phyloP scores from a whole-genome alignment of 345 rosid genomes.

The Passiflora organensis region DNA sequence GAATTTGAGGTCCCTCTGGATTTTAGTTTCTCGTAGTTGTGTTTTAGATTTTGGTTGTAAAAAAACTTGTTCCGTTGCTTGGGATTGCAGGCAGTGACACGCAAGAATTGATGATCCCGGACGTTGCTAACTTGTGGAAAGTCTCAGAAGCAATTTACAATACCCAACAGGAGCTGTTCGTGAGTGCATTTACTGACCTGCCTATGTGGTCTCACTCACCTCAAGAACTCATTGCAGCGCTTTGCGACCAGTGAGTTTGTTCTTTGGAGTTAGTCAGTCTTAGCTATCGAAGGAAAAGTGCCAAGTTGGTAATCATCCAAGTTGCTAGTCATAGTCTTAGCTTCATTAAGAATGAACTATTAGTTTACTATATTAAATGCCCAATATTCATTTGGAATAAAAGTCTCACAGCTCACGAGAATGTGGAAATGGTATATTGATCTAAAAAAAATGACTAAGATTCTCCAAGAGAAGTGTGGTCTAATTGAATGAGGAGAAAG shows the following conservation, averaged over 20 bases:
- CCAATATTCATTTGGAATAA: not conserved
- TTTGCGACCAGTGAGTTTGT: slow-evolving; percentile 27
- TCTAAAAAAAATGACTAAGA: too few relatives aligned
- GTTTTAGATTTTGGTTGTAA: not conserved
- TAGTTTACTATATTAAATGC: too few relatives aligned
- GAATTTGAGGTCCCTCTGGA: slow-evolving; percentile 24
- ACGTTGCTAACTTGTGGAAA: slow-evolving; percentile 56
- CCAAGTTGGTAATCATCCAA: too few relatives aligned
- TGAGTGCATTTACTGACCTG: slow-evolving; percentile 43
- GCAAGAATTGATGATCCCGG: slow-evolving; percentile 49
- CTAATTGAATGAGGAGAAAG: too few relatives aligned
- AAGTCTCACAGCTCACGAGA: not conserved
- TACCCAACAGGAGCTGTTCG: slow-evolving; percentile 39
- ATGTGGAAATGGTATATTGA: not conserved
- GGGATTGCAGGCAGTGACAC: slow-evolving; percentile 51
- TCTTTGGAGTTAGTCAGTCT: too few relatives aligned
- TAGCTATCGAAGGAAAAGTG: too few relatives aligned
- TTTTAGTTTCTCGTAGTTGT: not conserved
- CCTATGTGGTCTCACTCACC: slow-evolving; percentile 84
- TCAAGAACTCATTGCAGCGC: slow-evolving; percentile 52
- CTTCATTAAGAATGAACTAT: too few relatives aligned
- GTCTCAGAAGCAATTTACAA: slow-evolving; percentile 55
- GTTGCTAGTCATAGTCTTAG: slow-evolving; percentile 3
- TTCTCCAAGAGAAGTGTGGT: too few relatives aligned
- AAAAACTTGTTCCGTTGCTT: not conserved